Conservation (phyloP, 495 filamentous ascomycete genomes). For the Penicillium coffeae region DNA sequence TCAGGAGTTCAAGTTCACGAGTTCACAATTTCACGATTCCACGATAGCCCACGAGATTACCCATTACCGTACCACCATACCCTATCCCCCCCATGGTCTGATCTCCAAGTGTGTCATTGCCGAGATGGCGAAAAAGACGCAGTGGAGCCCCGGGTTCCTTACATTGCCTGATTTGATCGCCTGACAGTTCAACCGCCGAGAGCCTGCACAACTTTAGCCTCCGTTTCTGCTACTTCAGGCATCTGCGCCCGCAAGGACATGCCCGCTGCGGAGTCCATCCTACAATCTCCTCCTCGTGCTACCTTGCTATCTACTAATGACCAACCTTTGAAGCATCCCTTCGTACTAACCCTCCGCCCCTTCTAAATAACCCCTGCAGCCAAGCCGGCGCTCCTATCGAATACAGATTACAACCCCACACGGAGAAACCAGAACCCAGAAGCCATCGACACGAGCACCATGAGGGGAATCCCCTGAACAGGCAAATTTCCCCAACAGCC, state of each 20-base stretch:
- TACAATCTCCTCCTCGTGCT: background rate
- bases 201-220: too few relatives aligned
- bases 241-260: conserved; percentile 7
- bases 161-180: conserved; percentile 1
- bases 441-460: background rate
- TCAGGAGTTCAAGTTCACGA: too few relatives aligned
- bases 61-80: background rate
- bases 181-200: background rate
- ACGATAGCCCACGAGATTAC: too few relatives aligned
- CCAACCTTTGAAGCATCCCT: too few relatives aligned
- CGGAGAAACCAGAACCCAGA: too few relatives aligned
- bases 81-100: background rate
- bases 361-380: too few relatives aligned
- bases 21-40: too few relatives aligned
- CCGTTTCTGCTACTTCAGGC: background rate
- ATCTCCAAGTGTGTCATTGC: conserved; percentile 24
- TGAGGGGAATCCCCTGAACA: background rate
- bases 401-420: too few relatives aligned
- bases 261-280: background rate
- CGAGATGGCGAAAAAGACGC: conserved; percentile 24
- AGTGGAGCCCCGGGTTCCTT: conserved; percentile 16
- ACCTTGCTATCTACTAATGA: too few relatives aligned
- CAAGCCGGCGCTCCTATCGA: too few relatives aligned
- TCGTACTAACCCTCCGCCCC: too few relatives aligned
- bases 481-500: background rate